phyloP scores from a whole-genome alignment of 441 rosid species.

The Pelargonium citronellum region DNA sequence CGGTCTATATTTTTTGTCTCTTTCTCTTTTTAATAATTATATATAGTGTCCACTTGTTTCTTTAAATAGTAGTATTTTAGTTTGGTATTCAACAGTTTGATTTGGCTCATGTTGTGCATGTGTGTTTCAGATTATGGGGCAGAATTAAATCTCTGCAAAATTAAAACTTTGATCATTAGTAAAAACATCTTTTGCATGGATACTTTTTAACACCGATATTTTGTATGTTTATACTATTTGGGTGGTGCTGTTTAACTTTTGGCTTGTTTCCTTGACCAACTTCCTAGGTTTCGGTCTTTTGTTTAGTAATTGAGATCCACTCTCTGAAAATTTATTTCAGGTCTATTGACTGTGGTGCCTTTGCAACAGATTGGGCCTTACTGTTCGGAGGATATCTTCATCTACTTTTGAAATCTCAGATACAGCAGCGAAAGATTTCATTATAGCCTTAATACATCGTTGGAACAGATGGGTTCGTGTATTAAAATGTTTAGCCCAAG shows the following conservation, averaged over 20 bases:
- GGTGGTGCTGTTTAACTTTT: slow-evolving; percentile 5
- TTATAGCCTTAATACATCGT: slow-evolving; percentile 32
- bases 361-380: slow-evolving; percentile 46
- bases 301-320: not conserved
- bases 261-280: not conserved
- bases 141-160: not conserved
- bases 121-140: not conserved
- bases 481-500: slow-evolving; percentile 44
- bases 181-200: not conserved
- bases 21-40: too few species aligned
- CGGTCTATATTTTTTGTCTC: too few species aligned
- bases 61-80: too few species aligned
- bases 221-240: not conserved
- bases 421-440: slow-evolving; percentile 35
- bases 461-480: slow-evolving; percentile 52
- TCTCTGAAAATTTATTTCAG: slow-evolving; percentile 7
- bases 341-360: slow-evolving; percentile 18
- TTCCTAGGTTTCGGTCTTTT: slow-evolving; percentile 2
- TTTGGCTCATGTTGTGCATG: not conserved
- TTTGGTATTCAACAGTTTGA: not conserved
- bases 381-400: slow-evolving; percentile 35
- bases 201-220: not conserved
- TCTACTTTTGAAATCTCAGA: slow-evolving; percentile 61
- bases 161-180: not conserved
- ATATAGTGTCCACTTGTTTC: too few species aligned